Percentiles rank a stretch among this genome's conserved stretches.
Conservation (phyloP, 768 basidiomycete genomes). For the Trametes cingulata region DNA sequence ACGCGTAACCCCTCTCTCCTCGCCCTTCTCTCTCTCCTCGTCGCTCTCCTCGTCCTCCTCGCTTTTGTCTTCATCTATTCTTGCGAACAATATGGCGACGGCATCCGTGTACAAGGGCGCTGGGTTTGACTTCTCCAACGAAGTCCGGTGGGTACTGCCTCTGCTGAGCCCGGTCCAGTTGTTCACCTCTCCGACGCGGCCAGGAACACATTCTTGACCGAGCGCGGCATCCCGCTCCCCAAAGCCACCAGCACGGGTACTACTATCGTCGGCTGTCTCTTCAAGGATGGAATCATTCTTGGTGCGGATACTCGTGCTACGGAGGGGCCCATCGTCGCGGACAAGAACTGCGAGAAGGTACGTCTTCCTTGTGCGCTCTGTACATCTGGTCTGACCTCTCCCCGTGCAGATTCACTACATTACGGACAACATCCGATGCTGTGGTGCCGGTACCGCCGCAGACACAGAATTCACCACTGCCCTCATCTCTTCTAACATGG, state of each 20-base stretch:
- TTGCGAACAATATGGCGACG: slow-evolving; percentile 41
- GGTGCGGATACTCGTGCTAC: slow-evolving; percentile 98
- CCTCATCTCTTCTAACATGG: slow-evolving; percentile 94
- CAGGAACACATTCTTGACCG: slow-evolving; percentile 73
- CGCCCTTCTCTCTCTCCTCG: background rate
- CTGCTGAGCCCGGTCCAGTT: background rate
- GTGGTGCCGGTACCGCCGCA: slow-evolving; percentile 98
- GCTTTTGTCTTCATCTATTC: background rate
- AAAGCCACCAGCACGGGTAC: slow-evolving; percentile 93
- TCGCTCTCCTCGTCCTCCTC: background rate
- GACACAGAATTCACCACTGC: slow-evolving; percentile 96
- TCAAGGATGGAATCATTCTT: slow-evolving; percentile 88
- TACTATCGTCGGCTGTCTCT: slow-evolving; percentile 96
- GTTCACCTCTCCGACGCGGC: background rate
- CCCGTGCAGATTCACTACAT: slow-evolving; percentile 88
- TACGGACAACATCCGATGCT: slow-evolving; percentile 93
- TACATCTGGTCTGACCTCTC: background rate
- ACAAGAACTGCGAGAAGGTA: slow-evolving; percentile 99
- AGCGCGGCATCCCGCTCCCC: slow-evolving; percentile 72
- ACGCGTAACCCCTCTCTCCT: slow-evolving; percentile 13
- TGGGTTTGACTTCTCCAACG: slow-evolving; percentile 82
- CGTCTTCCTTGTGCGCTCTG: slow-evolving; percentile 16
- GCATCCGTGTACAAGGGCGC: slow-evolving; percentile 50
- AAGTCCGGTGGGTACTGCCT: slow-evolving; percentile 51
- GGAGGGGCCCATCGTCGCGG: slow-evolving; percentile 90